Evolutionary conservation across 345 rosid species (phyloP), one percentile per base, ranked within the genome.

Genomic region (Corchorus olitorius): DNA sequence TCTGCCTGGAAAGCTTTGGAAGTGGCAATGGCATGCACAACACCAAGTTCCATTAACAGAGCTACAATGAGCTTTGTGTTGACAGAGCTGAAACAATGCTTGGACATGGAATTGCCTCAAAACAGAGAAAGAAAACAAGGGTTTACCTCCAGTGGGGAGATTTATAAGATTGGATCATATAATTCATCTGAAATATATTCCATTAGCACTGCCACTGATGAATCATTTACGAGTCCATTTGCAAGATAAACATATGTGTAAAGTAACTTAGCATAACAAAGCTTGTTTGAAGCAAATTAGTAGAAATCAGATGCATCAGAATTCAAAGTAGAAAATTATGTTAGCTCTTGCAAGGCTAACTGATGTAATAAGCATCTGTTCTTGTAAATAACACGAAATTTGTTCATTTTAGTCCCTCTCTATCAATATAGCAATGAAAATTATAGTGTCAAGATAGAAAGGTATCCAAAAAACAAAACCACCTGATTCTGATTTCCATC

Each of bases 401-500:
- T 27, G 1, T 27, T 27, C 27, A 27, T 27, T 27, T 27, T 27
- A 27, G 27, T 27, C 27, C 27, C 27, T 1, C 27, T 27, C 27
- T 27, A 60, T 52, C 7, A 76, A 52, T 22, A n/a, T 59, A 20
- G 34, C 52, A 35, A 53, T 72, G 58, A 58, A 63, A 74, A n/a
- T 17, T 33, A 27, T 46, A 22, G n/a, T n/a, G n/a, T 50, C 45
- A 9, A 64, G 60, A 74, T 13, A 19, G 53, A 65, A 63, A 75
- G 41, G 53, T 22, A 76, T 54, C 17, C 60, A 56, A 56, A 50
- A 81, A 39, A 34, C 22, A 70, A 60, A 73, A 92, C 98, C 94
- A n/a, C n/a, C n/a, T n/a, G n/a, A n/a, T n/a, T n/a, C n/a, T 93
- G 98, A 80, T 93, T 95, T 80, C 98, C 92, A 17, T 98, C 97